Evolutionary conservation across 805 yeast genomes (phyloP), one percentile per base, ranked within the genome.

Genomic region (Yamadazyma laniorum): DNA sequence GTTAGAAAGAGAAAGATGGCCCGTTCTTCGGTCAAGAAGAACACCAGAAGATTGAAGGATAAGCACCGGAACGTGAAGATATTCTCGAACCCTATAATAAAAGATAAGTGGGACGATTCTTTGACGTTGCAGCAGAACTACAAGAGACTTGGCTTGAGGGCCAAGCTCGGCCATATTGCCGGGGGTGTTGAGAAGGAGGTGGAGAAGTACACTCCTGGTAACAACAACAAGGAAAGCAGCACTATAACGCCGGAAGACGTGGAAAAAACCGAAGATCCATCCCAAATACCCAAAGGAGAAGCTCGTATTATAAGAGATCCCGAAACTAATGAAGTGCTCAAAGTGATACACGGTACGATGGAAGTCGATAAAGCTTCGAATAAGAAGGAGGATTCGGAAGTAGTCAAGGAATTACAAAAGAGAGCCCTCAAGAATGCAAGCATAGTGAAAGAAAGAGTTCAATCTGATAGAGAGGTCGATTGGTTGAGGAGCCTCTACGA

Each of bases 1-100:
- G 96, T 90, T 16, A 81, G 97, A 72, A 81, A 79, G 68, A 80
- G 95, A 74, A 85, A 83, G 78, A 81, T 81, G 79, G 79, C 80
- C 39, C 78, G 83, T 48, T 79, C 91, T 26, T 75, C 87, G 40
- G 75, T 80, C 45, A 68, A 71, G 49, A 87, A 85, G 63, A 78
- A 75, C 50, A 79, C 93, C 21, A 75, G 93, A 59, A 73, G 80
- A 48, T 59, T 58, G 34, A 87, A 87, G 57, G 90, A 85, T 53
- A 79, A 75, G 52, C 82, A 80, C 50, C 75, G 84, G 56, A 73
- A 81, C 49, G 67, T 82, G 42, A 79, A 79, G 44, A 77, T 85
- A 22, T 72, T 72, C 33, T 72, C 85, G 0, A 87, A 88, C 55
- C 85, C 95, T 2, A 77, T 93, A 45, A 85, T 93, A 45, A 95